Percentiles rank a stretch among this genome's conserved stretches.
Evolutionary conservation across 2,329 filamentous ascomycete species (phyloP).

Genomic region (Scedosporium minutisporum): DNA sequence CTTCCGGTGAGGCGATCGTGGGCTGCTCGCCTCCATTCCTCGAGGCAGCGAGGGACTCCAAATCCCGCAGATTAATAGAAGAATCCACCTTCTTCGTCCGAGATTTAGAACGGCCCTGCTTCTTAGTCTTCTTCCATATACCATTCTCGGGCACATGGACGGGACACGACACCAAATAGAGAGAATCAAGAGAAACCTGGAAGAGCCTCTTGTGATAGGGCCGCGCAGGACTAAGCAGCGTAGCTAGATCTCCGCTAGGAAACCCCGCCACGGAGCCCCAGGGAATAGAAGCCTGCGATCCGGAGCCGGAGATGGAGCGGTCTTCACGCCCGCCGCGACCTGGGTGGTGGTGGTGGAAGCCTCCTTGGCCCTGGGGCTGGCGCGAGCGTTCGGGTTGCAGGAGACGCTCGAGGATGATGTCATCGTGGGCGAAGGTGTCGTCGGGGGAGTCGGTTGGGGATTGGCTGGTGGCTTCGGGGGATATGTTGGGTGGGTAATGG

Average conservation of each 20-base stretch:
- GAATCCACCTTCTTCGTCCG: slow-evolving; percentile 1
- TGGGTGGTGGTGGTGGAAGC: slow-evolving; percentile 24
- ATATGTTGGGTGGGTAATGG: slow-evolving; percentile 66
- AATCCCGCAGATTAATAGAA: not conserved
- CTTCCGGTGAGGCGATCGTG: slow-evolving; percentile 5
- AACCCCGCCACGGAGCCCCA: slow-evolving; percentile 70
- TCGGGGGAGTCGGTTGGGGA: slow-evolving; percentile 20
- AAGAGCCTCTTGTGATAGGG: slow-evolving; percentile 75
- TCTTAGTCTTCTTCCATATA: slow-evolving; percentile 48
- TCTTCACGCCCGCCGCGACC: slow-evolving; percentile 40
- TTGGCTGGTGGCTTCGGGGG: slow-evolving; percentile 7
- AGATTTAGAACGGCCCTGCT: slow-evolving; percentile 12
- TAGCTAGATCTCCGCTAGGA: slow-evolving; percentile 67
- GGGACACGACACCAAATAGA: slow-evolving; percentile 74
- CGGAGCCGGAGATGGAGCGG: slow-evolving; percentile 44
- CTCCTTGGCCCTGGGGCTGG: slow-evolving; percentile 9
- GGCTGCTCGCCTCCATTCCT: not conserved
- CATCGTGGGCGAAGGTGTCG: slow-evolving; percentile 34
- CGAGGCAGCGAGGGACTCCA: not conserved
- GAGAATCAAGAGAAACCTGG: slow-evolving; percentile 69
- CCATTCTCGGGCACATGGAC: slow-evolving; percentile 74
- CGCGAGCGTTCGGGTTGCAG: slow-evolving; percentile 21
- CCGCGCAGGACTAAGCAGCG: slow-evolving; percentile 64
- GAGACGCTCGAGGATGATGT: slow-evolving; percentile 38
- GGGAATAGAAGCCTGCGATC: slow-evolving; percentile 48